Evolutionary conservation across 2,329 filamentous ascomycete genomes (phyloP), one percentile per base, ranked within the genome.

Genomic region (Ilyonectria mors-panacis): DNA sequence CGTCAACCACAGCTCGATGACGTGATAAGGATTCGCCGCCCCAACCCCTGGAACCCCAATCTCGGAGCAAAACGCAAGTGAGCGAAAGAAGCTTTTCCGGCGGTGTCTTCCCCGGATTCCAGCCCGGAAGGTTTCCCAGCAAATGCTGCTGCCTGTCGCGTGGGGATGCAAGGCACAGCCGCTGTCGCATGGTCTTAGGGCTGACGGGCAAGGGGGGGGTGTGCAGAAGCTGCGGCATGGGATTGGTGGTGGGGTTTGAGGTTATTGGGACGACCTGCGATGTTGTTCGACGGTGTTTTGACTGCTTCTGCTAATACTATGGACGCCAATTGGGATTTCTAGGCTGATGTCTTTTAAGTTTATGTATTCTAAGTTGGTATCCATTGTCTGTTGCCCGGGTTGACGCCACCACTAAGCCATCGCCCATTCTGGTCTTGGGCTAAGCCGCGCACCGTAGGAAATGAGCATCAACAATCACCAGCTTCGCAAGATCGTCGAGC

Each of bases 1-100:
- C 63, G 63, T 65, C 57, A 65, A 59, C 63, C 17, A 55, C 33
- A 19, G n/a, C 63, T 50, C 33, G 23, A 56, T 65, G 44, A 35
- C 63, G 57, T 60, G 63, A 60, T 33, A 44, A 45, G 21, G 26
- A 35, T 9, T 21, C n/a, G 7, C 21, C 30, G 26, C 33, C 2
- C 28, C 13, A 15, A 47, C 51, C 42, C 51, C 30, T 39, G 2
- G 45, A 21, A 33, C 8, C 30, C 30, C 30, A 33, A 33, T 33
- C 9, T 33, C 30, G 30, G 30, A 12, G 30, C 30, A 2, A 33
- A 33, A 23, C 15, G 12, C 30, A 23, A 21, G 30, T 50, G 21
- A 39, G 23, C 53, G 28, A 62, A 63, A 51, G 42, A 33, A 37
- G 44, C 45, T 23, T 45, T 57, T 56, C 23, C 19, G 17, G 19